Conservation (phyloP, 192 early-diverging fungal genomes). For the Chytriomyces hyalinus region DNA sequence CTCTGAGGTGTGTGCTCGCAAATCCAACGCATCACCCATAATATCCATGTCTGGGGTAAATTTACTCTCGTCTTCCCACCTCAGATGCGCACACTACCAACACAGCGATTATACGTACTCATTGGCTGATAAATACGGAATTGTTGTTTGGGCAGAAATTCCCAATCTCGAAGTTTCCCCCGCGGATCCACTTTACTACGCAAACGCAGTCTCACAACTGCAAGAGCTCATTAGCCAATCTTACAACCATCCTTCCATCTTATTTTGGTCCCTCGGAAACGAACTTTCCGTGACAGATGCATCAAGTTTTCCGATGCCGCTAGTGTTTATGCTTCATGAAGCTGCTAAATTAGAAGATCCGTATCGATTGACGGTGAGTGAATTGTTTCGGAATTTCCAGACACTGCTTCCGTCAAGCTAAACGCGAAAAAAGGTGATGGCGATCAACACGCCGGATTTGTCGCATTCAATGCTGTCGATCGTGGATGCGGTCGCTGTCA, state of each 20-base stretch:
- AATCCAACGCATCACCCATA: neutral
- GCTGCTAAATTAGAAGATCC: constrained; percentile 27
- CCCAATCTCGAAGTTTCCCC: constrained; percentile 24
- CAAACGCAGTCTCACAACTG: constrained; percentile 18
- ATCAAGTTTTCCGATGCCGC: neutral
- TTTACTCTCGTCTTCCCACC: neutral
- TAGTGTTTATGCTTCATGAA: constrained; percentile 9
- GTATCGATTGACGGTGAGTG: constrained; percentile 24
- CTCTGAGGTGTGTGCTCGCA: neutral
- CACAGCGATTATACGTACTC: constrained; percentile 22
- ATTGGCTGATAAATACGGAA: constrained; percentile 23
- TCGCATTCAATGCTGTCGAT: neutral
- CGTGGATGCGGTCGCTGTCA: constrained; percentile 9
- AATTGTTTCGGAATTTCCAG: neutral
- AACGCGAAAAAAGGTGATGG: neutral
- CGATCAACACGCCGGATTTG: constrained; percentile 12
- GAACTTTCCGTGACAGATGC: neutral
- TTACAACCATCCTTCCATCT: constrained; percentile 23
- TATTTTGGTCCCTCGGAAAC: constrained; percentile 24
- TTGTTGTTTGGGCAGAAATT: constrained; percentile 35
- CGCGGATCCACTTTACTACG: neutral
- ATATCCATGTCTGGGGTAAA: no score
- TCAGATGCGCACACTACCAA: constrained; percentile 28
- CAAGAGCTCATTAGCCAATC: constrained; percentile 24
- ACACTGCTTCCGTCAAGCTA: neutral